Evolutionary conservation across 2,329 filamentous ascomycete species (phyloP).

Genomic region (Xylaria arbuscula): DNA sequence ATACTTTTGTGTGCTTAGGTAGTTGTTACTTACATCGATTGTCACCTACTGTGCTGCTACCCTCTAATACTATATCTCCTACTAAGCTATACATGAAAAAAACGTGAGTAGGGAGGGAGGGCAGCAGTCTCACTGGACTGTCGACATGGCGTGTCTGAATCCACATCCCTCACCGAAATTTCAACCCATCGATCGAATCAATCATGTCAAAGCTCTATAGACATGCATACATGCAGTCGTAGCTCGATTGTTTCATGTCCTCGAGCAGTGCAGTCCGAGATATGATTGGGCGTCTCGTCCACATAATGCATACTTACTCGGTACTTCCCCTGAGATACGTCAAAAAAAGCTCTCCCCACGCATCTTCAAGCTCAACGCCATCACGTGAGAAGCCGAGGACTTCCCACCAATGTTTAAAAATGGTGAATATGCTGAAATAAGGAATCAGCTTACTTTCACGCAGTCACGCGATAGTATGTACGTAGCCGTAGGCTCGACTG

Average conservation of each 20-base stretch:
- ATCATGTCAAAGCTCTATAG: neutral
- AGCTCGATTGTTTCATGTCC: constrained; percentile 4
- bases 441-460: too few relatives aligned
- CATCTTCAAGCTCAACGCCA: too few relatives aligned
- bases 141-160: constrained; percentile 29
- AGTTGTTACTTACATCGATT: neutral
- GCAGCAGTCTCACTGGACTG: neutral
- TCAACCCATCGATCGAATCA: neutral
- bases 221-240: neutral
- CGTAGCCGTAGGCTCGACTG: too few relatives aligned
- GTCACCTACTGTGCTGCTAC: neutral
- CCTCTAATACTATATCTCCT: neutral
- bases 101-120: neutral
- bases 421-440: too few relatives aligned
- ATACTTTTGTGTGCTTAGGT: neutral
- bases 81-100: neutral
- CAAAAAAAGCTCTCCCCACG: too few relatives aligned
- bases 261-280: neutral
- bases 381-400: too few relatives aligned
- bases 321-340: too few relatives aligned
- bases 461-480: too few relatives aligned
- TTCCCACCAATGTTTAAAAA: too few relatives aligned
- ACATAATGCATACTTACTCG: neutral
- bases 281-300: neutral
- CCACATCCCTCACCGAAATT: constrained; percentile 38